These are phyloP conservation scores for Gyrodon lividus DNA, from an alignment of 768 basidiomycete genomes.

Conservation along the genomic window DNA sequence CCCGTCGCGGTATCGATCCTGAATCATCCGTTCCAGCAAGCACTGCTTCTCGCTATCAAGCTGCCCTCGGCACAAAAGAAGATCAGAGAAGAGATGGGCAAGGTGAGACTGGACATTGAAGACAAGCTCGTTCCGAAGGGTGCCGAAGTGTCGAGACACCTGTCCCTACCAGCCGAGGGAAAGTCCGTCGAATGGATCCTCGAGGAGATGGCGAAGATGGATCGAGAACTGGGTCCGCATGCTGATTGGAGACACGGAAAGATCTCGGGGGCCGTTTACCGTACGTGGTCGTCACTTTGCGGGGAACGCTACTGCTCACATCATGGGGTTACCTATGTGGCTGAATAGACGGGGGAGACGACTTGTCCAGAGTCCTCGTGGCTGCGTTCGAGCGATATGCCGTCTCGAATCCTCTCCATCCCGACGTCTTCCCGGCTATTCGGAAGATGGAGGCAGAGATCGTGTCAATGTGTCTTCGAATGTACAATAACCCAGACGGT, in stretches of 20 bases:
- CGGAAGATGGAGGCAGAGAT: slow-evolving; percentile 98
- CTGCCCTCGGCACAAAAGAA: slow-evolving; percentile 60
- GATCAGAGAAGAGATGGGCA: slow-evolving; percentile 60
- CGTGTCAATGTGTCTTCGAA: slow-evolving; percentile 79
- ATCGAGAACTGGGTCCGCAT: slow-evolving; percentile 46
- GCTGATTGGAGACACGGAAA: slow-evolving; percentile 69
- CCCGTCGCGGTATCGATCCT: not conserved
- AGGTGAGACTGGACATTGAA: slow-evolving; percentile 66
- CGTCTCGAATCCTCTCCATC: slow-evolving; percentile 88
- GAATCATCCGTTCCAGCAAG: slow-evolving; percentile 37
- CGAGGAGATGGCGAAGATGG: slow-evolving; percentile 80
- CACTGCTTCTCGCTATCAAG: slow-evolving; percentile 56
- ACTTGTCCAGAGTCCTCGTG: slow-evolving; percentile 74
- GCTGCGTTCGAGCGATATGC: slow-evolving; percentile 80
- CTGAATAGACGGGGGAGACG: slow-evolving; percentile 75
- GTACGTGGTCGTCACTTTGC: slow-evolving; percentile 41
- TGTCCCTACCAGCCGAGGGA: slow-evolving; percentile 64
- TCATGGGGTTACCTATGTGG: not conserved
- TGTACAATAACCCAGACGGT: slow-evolving; percentile 83
- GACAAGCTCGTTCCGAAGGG: slow-evolving; percentile 65
- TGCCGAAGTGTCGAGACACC: slow-evolving; percentile 59
- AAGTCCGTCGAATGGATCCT: slow-evolving; percentile 70
- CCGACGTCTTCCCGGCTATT: slow-evolving; percentile 88
- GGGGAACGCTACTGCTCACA: not conserved
- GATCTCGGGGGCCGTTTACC: slow-evolving; percentile 84